Evolutionary conservation across 768 basidiomycete species (phyloP).

Genomic region (Russula sp.): DNA sequence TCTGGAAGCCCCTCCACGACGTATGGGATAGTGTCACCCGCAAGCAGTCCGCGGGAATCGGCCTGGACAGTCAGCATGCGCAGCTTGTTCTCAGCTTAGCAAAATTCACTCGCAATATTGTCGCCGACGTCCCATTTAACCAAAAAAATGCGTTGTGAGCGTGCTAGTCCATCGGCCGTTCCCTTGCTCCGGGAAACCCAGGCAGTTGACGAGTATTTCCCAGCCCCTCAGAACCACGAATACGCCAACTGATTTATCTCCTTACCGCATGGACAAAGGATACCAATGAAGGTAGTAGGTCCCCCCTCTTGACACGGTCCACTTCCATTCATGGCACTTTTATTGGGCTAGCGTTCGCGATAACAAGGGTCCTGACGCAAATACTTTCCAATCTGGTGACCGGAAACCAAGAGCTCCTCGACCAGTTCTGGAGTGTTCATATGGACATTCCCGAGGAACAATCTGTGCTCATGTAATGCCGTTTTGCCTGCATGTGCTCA

Average conservation of each 20-base stretch:
- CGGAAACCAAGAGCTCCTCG: constrained; percentile 55
- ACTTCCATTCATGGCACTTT: background rate
- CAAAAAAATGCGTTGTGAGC: constrained; percentile 74
- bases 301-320: background rate
- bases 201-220: constrained; percentile 1
- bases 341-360: constrained; percentile 49
- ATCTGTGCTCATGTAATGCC: constrained; percentile 63
- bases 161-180: background rate
- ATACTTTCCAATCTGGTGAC: constrained; percentile 83
- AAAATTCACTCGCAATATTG: constrained; percentile 80
- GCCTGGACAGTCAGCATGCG: constrained; percentile 41
- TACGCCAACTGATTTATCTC: constrained; percentile 64
- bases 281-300: constrained; percentile 48
- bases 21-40: constrained; percentile 48
- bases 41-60: constrained; percentile 38
- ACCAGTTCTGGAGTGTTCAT: constrained; percentile 61
- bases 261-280: constrained; percentile 77
- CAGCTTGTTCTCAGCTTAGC: constrained; percentile 44
- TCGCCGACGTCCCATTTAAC: constrained; percentile 70
- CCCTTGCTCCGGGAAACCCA: background rate
- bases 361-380: constrained; percentile 69
- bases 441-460: constrained; percentile 69
- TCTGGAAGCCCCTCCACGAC: constrained; percentile 25
- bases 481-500: constrained; percentile 14
- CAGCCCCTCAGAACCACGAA: constrained; percentile 68